These are phyloP conservation scores for Hypsizygus marmoreus DNA, from an alignment of 768 basidiomycete species.

Conservation along the genomic window DNA sequence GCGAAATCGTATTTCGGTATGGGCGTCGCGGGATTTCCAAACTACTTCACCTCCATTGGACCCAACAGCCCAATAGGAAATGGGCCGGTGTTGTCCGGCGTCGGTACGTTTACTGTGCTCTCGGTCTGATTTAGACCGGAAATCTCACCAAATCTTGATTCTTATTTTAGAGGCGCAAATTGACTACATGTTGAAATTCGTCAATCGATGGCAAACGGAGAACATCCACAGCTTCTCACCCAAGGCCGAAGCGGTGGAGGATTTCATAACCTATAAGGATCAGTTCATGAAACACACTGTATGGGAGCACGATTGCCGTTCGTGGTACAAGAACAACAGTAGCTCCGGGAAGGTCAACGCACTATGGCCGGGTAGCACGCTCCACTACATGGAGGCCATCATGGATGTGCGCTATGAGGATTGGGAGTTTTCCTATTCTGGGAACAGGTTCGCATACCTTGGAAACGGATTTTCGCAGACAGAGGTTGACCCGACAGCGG, in stretches of 20 bases:
- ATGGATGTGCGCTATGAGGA: slow-evolving; percentile 35
- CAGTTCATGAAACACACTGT: slow-evolving; percentile 35
- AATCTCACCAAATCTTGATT: slow-evolving; percentile 5
- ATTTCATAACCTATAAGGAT: slow-evolving; percentile 33
- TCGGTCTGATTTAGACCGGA: not conserved
- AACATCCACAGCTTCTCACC: slow-evolving; percentile 37
- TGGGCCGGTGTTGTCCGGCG: slow-evolving; percentile 29
- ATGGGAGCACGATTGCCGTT: slow-evolving; percentile 31
- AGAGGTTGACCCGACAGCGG: slow-evolving; percentile 30
- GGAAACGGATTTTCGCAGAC: slow-evolving; percentile 37
- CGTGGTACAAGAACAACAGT: slow-evolving; percentile 36
- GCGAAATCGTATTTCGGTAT: slow-evolving; percentile 32
- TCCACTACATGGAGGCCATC: slow-evolving; percentile 37
- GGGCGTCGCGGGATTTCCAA: slow-evolving; percentile 33
- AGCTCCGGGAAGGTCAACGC: slow-evolving; percentile 30
- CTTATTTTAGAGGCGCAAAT: slow-evolving; percentile 28
- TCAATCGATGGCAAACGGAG: slow-evolving; percentile 36
- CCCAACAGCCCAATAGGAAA: slow-evolving; percentile 38
- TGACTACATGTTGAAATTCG: slow-evolving; percentile 35
- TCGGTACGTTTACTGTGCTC: slow-evolving; percentile 18
- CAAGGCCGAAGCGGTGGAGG: slow-evolving; percentile 33
- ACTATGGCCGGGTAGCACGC: slow-evolving; percentile 36
- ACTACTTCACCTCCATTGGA: slow-evolving; percentile 33
- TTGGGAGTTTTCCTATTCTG: slow-evolving; percentile 34
- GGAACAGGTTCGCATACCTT: slow-evolving; percentile 35